Evolutionary conservation across 495 filamentous ascomycete species (phyloP), one percentile per base, ranked within the genome.

Genomic region (Xylaria scruposa): DNA sequence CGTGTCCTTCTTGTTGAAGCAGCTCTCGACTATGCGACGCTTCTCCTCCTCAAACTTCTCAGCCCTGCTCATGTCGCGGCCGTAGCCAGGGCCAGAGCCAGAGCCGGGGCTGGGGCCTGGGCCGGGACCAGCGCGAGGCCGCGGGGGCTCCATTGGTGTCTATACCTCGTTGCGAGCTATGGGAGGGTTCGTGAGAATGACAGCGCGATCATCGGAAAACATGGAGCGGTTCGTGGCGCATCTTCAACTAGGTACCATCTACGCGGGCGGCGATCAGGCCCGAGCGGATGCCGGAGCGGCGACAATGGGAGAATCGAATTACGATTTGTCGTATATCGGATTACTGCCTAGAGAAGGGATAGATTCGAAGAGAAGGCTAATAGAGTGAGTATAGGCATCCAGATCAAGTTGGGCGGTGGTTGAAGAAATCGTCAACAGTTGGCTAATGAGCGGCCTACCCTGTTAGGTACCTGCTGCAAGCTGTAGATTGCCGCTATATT

Each of bases 41-140:
- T 97, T 97, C 84, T 98, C 96, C 75, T 98, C 94, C 81, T 99
- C 95, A 79, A 97, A 99, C 74, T 88, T 88, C 83, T 97, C 93
- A 10, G 95, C 95, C 80, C 93, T 90, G 67, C 85, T 92, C 83
- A 88, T 66, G 36, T 83, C 83, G 67, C 81, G 81, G 76, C 80
- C 77, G 38, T 59, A 66, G 75, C 79, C 73, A 19, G 74, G 56
- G 12, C 73, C 78, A 33, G 12, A 2, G 13, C 56, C 51, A 3
- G 51, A 3, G 15, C 24, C 73, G 24, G 74, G 51, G 4, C 73
- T 78, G 31, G 29, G 31, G 33, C 56, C 31, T 6, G 56, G 31
- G 7, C 58, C 31, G 17, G 54, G 54, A 8, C 26, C 54, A 60
- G 33, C 58, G 58, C 77, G 75, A 66, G 75, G 77, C 62, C 76